phyloP scores from a whole-genome alignment of 257 asterid genomes.

The Nicotiana sylvestris region DNA sequence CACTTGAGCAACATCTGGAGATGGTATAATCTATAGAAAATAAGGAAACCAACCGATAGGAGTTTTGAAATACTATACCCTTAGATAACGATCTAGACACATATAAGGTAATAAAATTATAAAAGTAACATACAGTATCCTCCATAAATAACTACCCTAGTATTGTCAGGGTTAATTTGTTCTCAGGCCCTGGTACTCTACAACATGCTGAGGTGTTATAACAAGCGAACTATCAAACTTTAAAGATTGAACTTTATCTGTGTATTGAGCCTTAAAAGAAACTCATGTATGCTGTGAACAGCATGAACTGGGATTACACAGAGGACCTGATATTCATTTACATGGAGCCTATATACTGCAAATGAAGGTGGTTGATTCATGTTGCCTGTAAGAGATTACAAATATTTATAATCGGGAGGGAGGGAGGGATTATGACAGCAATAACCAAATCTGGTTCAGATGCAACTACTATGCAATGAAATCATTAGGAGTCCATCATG shows the following conservation, averaged over 20 bases:
- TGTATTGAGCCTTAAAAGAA: background rate
- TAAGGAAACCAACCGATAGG: background rate
- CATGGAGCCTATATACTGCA: background rate
- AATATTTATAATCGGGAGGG: background rate
- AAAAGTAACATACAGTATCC: background rate
- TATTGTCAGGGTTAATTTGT: background rate
- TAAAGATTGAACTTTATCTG: background rate
- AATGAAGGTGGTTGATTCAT: conserved; percentile 3
- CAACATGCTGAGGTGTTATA: background rate
- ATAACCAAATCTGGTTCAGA: background rate
- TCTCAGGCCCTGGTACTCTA: background rate
- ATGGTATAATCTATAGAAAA: background rate
- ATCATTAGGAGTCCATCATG: background rate
- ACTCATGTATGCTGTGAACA: background rate
- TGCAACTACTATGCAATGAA: background rate
- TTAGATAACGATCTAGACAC: background rate
- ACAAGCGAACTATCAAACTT: background rate
- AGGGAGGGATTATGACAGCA: background rate
- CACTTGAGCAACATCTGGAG: no score
- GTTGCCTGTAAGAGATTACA: background rate
- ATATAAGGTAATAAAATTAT: background rate
- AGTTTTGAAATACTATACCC: background rate
- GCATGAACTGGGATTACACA: background rate
- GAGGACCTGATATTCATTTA: background rate
- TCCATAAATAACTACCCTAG: background rate